Percentiles rank a stretch among this genome's conserved stretches.
phyloP scores from a whole-genome alignment of 176 grass and related monocot species.

The Eragrostis curvula region DNA sequence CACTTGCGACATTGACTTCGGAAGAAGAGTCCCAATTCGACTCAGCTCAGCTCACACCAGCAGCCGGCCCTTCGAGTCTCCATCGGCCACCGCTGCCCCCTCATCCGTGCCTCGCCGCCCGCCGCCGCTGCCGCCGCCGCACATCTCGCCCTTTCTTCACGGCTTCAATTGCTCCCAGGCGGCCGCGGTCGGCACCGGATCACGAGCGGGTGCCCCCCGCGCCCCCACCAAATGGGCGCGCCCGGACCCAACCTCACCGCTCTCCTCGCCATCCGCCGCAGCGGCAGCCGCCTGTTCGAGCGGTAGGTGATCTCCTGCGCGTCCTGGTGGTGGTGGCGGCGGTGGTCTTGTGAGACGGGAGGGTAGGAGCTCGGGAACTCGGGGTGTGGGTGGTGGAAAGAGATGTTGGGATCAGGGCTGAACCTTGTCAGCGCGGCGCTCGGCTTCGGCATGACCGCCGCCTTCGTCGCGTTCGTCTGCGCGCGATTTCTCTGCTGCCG shows the following conservation, averaged over 20 bases:
- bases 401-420: slow-evolving; percentile 66
- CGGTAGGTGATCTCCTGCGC: slow-evolving; percentile 19
- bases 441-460: slow-evolving; percentile 84
- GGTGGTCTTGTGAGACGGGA: neutral
- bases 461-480: slow-evolving; percentile 77
- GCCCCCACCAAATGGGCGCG: slow-evolving; percentile 43
- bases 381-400: neutral
- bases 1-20: neutral
- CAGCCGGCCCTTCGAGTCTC: slow-evolving; percentile 16
- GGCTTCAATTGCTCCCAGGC: neutral
- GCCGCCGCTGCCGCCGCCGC: neutral
- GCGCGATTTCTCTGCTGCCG: slow-evolving; percentile 34
- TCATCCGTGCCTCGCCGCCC: slow-evolving; percentile 1
- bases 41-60: neutral
- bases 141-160: neutral
- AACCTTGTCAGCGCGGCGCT: slow-evolving; percentile 81
- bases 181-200: neutral
- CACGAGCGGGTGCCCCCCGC: neutral
- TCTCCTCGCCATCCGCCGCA: slow-evolving; percentile 42
- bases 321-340: neutral
- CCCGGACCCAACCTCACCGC: slow-evolving; percentile 31
- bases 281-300: slow-evolving; percentile 52
- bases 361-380: neutral
- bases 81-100: neutral
- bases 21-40: neutral